Conservation (phyloP, 495 filamentous ascomycete species). For the Acidiella bohemica region DNA sequence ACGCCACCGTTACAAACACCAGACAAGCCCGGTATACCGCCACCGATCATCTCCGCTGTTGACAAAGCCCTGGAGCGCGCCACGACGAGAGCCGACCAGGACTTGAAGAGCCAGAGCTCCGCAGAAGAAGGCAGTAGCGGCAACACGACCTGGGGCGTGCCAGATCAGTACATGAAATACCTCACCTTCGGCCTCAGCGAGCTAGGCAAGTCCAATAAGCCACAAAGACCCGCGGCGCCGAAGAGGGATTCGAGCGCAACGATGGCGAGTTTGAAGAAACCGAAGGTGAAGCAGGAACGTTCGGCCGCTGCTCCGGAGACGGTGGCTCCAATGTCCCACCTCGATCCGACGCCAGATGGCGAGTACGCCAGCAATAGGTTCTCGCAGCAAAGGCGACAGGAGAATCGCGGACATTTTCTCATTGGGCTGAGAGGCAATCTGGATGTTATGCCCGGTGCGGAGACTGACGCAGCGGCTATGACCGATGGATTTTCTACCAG, state of each 20-base stretch:
- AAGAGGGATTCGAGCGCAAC: not conserved
- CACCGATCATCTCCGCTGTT: conserved; percentile 5
- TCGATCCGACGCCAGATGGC: conserved; percentile 30
- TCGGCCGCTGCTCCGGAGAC: no score
- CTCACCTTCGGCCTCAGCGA: conserved; percentile 31
- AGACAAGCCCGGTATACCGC: not conserved
- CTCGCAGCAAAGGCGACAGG: conserved; percentile 22
- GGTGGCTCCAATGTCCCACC: conserved; percentile 14
- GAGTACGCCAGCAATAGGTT: conserved; percentile 20
- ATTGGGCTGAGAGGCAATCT: conserved; percentile 57
- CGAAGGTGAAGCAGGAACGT: no score
- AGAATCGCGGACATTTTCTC: conserved; percentile 47
- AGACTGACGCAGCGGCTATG: conserved; percentile 21
- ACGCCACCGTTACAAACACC: not conserved
- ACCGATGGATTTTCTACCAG: conserved; percentile 30
- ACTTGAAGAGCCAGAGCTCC: conserved; percentile 10
- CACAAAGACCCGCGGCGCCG: conserved; percentile 2
- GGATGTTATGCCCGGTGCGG: conserved; percentile 27
- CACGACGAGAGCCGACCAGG: conserved; percentile 2
- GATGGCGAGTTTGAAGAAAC: no score
- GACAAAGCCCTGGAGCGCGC: conserved; percentile 11
- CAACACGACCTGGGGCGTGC: conserved; percentile 35
- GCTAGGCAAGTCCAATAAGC: conserved; percentile 7
- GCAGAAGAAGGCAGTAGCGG: conserved; percentile 27
- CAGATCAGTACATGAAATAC: conserved; percentile 40